Conservation (phyloP, 805 yeast species). For the Ogataea paraovalis region DNA sequence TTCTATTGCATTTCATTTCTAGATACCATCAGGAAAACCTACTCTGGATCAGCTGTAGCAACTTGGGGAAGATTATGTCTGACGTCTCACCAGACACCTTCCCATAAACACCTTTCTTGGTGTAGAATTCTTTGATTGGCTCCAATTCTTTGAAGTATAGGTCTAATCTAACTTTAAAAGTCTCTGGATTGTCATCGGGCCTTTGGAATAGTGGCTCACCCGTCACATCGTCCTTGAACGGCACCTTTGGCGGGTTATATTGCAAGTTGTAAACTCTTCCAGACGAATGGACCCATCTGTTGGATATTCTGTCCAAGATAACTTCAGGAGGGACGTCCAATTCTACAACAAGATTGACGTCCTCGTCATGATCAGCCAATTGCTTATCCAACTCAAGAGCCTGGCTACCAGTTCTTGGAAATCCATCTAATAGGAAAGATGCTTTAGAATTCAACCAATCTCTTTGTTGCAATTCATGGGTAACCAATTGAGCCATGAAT, state of each 20-base stretch:
- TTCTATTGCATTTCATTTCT: too few species aligned
- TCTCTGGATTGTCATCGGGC: conserved; percentile 75
- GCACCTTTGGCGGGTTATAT: conserved; percentile 83
- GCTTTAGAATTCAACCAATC: conserved; percentile 42
- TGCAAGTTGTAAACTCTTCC: conserved; percentile 84
- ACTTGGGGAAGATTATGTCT: conserved; percentile 76
- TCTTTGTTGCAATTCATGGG: conserved; percentile 39
- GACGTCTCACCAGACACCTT: conserved; percentile 74
- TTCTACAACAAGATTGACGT: conserved; percentile 76
- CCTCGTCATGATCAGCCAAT: conserved; percentile 35
- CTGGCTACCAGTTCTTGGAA: conserved; percentile 78
- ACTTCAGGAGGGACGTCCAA: conserved; percentile 82
- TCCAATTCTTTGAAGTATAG: conserved; percentile 53
- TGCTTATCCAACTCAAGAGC: conserved; percentile 54
- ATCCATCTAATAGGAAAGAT: conserved; percentile 85
- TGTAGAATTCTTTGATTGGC: conserved; percentile 66
- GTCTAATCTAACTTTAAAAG: conserved; percentile 63
- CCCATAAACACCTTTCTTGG: conserved; percentile 42
- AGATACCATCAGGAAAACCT: conserved; percentile 21
- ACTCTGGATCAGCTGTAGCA: conserved; percentile 37
- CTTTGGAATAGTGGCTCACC: conserved; percentile 83
- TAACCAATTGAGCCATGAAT: conserved; percentile 57
- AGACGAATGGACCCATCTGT: conserved; percentile 84
- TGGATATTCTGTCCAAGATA: conserved; percentile 75
- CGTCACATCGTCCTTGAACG: conserved; percentile 82